Evolutionary conservation across 2,329 filamentous ascomycete genomes (phyloP), one percentile per base, ranked within the genome.

Genomic region (Metarhizium anisopliae): DNA sequence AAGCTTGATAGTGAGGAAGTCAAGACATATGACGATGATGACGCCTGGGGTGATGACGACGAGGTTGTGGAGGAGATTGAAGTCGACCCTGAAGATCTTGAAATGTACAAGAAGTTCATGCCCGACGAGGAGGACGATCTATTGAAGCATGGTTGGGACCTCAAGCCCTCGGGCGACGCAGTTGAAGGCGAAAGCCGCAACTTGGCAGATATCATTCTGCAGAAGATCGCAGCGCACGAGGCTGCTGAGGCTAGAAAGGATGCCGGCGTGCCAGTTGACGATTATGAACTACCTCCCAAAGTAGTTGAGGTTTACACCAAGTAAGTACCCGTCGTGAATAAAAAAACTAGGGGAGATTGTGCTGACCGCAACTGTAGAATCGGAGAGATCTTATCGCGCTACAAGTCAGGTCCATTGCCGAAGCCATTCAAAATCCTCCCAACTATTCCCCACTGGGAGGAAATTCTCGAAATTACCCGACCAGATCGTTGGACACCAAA

Each of bases 401-500:
- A 96, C 77, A 96, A 95, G 73, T 93, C 89, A 14, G 94, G 94
- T n/a, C 93, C 93, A 62, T 80, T 99, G 36, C 94, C 94, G 20
- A 99, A 99, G 72, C 93, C 93, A 0, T 95, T 99, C 80, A 97
- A 97, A 73, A 91, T 97, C 61, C 81, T 99, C 8, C 94, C 94
- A 2, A 92, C 91, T 0, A 83, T 97, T 14, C 91, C 91, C 7
- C 71, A 94, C 65, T 97, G 92, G 91, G 89, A 94, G 67, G 88
- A 90, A 20, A 88, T 96, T 42, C 82, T 96, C 63, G 79, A 85
- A 60, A 83, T 95, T 55, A 95, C 91, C n/a, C 81, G 85, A 35
- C 92, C 93, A 4, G 87, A 94, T 50, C 72, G 69, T 55, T 82
- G 79, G 79, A 90, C 90, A 1, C 77, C 90, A 20, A 91, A 95